Base-by-base conservation (phyloP, 129 eudicot genomes). In the Tagetes erecta region DNA sequence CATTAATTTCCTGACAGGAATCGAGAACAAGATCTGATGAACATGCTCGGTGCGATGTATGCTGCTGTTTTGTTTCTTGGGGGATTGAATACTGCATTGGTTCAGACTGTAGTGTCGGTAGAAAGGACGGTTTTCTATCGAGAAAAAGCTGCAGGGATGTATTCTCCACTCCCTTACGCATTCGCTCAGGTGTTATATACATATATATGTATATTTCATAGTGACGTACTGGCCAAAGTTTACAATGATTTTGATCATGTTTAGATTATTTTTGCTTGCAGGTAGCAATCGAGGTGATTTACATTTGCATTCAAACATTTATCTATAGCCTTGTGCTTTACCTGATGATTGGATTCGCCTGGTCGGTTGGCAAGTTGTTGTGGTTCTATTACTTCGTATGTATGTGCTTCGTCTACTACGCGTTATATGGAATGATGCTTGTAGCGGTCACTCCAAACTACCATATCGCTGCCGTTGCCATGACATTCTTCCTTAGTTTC, bases 351-450 rank as follows among this genome's bases (percentile, higher is more conserved):
- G 92, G 92, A 41, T 87, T 84, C 51, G 79, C 83, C 12, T 85
- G 90, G 96, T 74, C 79, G 36, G 81, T 66, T 52, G 68, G 64
- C 57, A 88, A 85, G 64, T 88, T 83, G 74, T 62, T 83, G 20
- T 83, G 78, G 82, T 88, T 88, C 80, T 85, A 72, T 74, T 83
- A 66, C 70, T 88, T 72, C 45, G 80, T 83, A 6, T 83, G 57
- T 40, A 80, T 78, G 84, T 74, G 90, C 72, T 88, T 80, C 72
- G 67, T 74, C 60, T 88, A 88, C 80, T 88, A 74, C 81, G 78
- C 86, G 0, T 50, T 83, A 66, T 88, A 85, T 49, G 88, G 94
- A 46, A 85, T 88, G 94, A 88, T 88, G 94, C 90, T 88, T 38
- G 94, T 88, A 8, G 86, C 90, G 3, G 84, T 88, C 44, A 88